phyloP scores from a whole-genome alignment of 1,284 basidiomycete species.

The Ustilago curta region DNA sequence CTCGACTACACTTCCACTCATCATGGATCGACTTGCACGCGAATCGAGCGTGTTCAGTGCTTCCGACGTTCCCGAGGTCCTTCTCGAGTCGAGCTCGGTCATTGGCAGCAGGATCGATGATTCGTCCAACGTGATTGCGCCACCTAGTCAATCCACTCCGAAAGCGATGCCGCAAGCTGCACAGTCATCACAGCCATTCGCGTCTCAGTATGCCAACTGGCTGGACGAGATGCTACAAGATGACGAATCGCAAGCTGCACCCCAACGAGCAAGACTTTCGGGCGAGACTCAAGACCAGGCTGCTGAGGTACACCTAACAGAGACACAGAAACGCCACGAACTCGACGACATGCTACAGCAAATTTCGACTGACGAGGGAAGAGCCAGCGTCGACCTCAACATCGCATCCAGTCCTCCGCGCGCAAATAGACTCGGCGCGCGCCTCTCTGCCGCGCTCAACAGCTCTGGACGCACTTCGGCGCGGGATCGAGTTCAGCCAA shows the following conservation, averaged over 20 bases:
- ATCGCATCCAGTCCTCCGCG: constrained; percentile 46
- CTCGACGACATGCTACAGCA: constrained; percentile 31
- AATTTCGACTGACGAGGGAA: constrained; percentile 5
- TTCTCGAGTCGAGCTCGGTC: constrained; percentile 24
- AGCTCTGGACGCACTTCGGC: constrained; percentile 20
- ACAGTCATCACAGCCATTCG: constrained; percentile 36
- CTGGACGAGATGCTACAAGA: constrained; percentile 44
- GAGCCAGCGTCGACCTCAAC: constrained; percentile 28
- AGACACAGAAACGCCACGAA: constrained; percentile 34
- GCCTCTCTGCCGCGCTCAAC: constrained; percentile 32
- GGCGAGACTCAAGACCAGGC: neutral
- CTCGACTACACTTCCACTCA: constrained; percentile 41
- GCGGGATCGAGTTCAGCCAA: neutral
- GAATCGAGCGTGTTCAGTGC: constrained; percentile 35
- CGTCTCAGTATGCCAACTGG: constrained; percentile 40
- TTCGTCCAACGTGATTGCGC: constrained; percentile 15
- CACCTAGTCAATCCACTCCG: constrained; percentile 42
- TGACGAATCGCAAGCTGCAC: constrained; percentile 9
- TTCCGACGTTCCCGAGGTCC: constrained; percentile 27
- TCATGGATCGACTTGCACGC: constrained; percentile 43
- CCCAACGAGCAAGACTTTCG: constrained; percentile 1
- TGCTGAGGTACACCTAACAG: constrained; percentile 17
- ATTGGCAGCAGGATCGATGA: constrained; percentile 16
- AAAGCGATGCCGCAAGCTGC: constrained; percentile 5
- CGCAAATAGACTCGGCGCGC: constrained; percentile 7